Conservation (phyloP, 176 grass and related monocot species). For the Eleusine indica region DNA sequence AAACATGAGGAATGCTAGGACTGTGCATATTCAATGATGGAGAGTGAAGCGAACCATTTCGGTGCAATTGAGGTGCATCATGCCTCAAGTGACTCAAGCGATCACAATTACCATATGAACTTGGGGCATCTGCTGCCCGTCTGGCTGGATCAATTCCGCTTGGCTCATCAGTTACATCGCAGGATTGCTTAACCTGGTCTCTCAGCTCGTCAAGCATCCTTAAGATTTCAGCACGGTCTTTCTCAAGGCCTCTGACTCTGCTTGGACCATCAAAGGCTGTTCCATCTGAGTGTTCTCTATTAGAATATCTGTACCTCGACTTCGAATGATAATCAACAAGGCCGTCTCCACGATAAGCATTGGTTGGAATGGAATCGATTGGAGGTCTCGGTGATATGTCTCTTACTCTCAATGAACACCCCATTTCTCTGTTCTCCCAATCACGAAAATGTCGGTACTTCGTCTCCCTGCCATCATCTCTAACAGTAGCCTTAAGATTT, state of each 20-base stretch:
- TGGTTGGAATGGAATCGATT: conserved; percentile 6
- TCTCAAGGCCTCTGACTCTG: conserved; percentile 77
- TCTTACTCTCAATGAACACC: conserved; percentile 37
- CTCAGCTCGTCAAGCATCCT: conserved; percentile 93
- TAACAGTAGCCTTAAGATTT: conserved; percentile 23
- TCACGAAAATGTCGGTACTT: conserved; percentile 60
- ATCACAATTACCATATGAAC: conserved; percentile 48
- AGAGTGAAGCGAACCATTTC: conserved; percentile 37
- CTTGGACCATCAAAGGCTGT: conserved; percentile 55
- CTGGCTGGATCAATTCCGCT: conserved; percentile 39
- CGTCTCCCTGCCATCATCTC: conserved; percentile 37
- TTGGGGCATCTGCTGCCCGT: conserved; percentile 36
- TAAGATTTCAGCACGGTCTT: conserved; percentile 71
- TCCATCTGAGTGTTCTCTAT: conserved; percentile 30
- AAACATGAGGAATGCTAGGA: conserved; percentile 49
- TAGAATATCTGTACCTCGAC: conserved; percentile 39
- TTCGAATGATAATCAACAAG: conserved; percentile 40
- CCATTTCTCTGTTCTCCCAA: conserved; percentile 45
- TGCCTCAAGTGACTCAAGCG: conserved; percentile 43
- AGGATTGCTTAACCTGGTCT: conserved; percentile 77
- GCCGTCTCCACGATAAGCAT: conserved; percentile 42
- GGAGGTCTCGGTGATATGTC: conserved; percentile 34
- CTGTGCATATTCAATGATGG: conserved; percentile 42
- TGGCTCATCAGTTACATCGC: conserved; percentile 54
- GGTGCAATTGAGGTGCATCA: conserved; percentile 47